Base-by-base conservation (phyloP, 2,329 filamentous ascomycete species). In the Apiospora arundinis region DNA sequence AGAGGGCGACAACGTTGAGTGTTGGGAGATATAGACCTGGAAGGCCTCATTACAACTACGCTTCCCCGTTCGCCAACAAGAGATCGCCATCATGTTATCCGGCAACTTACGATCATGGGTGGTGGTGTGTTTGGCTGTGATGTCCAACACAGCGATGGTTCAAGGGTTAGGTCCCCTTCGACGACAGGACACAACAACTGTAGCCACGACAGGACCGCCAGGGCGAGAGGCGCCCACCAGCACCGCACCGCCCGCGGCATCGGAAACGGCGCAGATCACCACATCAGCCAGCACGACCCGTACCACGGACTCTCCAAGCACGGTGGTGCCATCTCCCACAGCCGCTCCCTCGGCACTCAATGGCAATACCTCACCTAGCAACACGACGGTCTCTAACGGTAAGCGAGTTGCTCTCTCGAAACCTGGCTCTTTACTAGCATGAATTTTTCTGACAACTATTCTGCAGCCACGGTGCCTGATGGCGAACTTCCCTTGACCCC, bases 401-500 rank as follows among this genome's bases (percentile, higher is more conserved):
- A 71, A 79, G 77, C 74, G 16, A 12, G 52, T n/a, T 25, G 23
- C 45, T 32, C 42, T 5, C 14, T 8, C 21, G 56, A 40, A 21
- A 7, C 1, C 9, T 14, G 5, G 5, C 18, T 32, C 25, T 28
- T 32, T n/a, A 3, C 21, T 4, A 4, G n/a, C 18, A 63, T 21
- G 18, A n/a, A 2, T 42, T 42, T 42, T 42, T 67, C 44, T 70
- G 40, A 67, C 69, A 40, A 60, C 3, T 65, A 18, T 21, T 28
- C 52, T 23, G 37, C 72, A 88, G 87, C 78, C 42, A 85, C 84
- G 2, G 83, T 89, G 66, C 81, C 84, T 3, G 79, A 78, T 5
- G 87, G 86, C 65, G 79, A 88, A 68, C 86, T 98, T 23, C 95
- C 95, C 0, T 83, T 97, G 45, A 77, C 88, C 32, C 95, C 95